A percentile compares a stretch with the other conserved stretches of the same genome.
Conservation (phyloP, 306 rosid genomes). For the Castanospermum australe region DNA sequence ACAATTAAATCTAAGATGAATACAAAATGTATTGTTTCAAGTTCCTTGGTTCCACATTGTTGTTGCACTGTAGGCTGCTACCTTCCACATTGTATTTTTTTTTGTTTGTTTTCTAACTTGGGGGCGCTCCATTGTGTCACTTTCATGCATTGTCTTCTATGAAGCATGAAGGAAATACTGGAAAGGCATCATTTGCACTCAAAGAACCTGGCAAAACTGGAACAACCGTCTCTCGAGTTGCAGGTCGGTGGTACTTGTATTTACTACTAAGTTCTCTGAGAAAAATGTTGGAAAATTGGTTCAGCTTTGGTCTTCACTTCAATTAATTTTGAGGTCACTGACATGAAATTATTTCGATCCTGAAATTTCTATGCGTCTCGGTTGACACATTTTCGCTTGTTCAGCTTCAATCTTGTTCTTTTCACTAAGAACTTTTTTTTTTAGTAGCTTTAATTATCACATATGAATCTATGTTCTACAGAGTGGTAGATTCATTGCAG, state of each 20-base stretch:
- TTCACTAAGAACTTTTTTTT: neutral
- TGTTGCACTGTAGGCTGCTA: too few species aligned
- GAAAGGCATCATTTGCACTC: slow-evolving; percentile 80
- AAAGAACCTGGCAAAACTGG: slow-evolving; percentile 66
- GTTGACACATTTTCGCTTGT: neutral
- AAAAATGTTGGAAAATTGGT: neutral
- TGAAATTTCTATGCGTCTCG: neutral
- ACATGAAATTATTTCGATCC: neutral
- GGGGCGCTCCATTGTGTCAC: neutral
- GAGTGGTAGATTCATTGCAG: neutral
- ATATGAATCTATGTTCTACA: neutral
- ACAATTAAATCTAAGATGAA: too few species aligned
- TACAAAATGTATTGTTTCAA: too few species aligned
- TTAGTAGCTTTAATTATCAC: neutral
- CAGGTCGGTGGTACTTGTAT: slow-evolving; percentile 48
- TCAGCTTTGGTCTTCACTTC: too few species aligned
- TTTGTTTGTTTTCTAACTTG: neutral
- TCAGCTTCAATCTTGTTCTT: neutral
- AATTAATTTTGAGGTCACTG: too few species aligned
- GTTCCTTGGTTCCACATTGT: too few species aligned
- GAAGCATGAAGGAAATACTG: slow-evolving; percentile 80
- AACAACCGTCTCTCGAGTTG: slow-evolving; percentile 83
- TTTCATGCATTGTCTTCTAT: slow-evolving; percentile 24
- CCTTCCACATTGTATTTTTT: neutral
- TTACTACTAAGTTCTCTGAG: neutral